Evolutionary conservation across 129 eudicot genomes (phyloP).

Genomic region (Ambrosia trifida): DNA sequence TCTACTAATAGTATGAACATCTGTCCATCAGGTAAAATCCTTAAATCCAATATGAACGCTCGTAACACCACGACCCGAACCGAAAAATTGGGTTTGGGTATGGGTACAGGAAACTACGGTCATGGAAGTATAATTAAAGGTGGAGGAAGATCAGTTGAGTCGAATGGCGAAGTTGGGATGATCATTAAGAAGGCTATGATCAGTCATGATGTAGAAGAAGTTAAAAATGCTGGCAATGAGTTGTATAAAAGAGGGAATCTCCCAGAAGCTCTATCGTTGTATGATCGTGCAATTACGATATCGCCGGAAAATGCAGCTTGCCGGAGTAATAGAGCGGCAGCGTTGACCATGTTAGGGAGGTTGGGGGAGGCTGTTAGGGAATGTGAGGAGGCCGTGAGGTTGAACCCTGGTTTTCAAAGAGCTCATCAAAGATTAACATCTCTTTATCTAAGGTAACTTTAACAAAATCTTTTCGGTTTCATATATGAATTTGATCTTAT

Average conservation of each 20-base stretch:
- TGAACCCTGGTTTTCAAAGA: conserved; percentile 51
- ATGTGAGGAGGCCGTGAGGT: conserved; percentile 62
- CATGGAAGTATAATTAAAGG: conserved; percentile 59
- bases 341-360: conserved; percentile 59
- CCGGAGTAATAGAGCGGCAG: conserved; percentile 63
- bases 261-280: conserved; percentile 41
- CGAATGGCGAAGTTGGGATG: conserved; percentile 32
- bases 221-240: conserved; percentile 55
- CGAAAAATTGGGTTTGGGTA: conserved; percentile 50
- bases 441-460: conserved; percentile 51
- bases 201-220: conserved; percentile 52
- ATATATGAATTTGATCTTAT: not conserved
- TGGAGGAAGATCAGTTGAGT: conserved; percentile 37
- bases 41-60: conserved; percentile 47
- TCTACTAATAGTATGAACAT: not conserved
- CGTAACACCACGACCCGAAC: conserved; percentile 35
- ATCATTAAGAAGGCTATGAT: conserved; percentile 26
- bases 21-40: conserved; percentile 56
- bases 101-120: conserved; percentile 52
- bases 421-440: conserved; percentile 63
- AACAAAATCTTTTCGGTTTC: conserved; percentile 12
- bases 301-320: conserved; percentile 60
- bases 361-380: conserved; percentile 59
- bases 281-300: conserved; percentile 47
- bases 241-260: conserved; percentile 52